Base-by-base conservation (phyloP, 805 yeast genomes). In the Hanseniaspora lachancei region DNA sequence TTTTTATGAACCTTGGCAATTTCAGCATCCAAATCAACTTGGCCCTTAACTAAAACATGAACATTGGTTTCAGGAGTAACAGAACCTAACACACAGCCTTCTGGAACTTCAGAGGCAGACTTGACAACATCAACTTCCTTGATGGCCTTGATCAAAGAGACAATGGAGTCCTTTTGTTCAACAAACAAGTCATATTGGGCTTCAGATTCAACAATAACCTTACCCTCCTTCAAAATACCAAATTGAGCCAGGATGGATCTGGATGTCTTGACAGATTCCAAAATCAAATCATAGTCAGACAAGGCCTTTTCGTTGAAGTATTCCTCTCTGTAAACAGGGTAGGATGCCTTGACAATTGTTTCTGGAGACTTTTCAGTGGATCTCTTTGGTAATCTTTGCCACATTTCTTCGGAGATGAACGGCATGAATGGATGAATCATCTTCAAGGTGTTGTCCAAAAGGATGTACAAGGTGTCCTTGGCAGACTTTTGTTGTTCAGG, bases 351-450 rank as follows among this genome's bases (percentile, higher is more conserved):
- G 52, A 81, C 82, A 68, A 93, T 88, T 21, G 96, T 77, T 52
- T 70, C 73, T 35, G 53, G 39, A 29, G 88, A 74, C 23, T 72
- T 71, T 64, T 86, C 96, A 54, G 81, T 73, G 8, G 79, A 77
- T 68, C 96, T 82, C 66, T 85, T 84, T 64, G 97, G 97, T 66
- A 93, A 75, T 72, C 97, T 86, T 75, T 93, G 98, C 97, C 97
- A 93, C 86, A 93, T 80, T 76, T 93, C 98, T 72, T 93, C 98
- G 49, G 97, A 84, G 62, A 93, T 75, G 68, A 80, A 93, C 41
- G 98, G 98, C 98, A 93, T 93, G 76, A 88, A 93, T 69, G 98
- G 98, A 68, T 91, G 97, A 63, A 91, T 93, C 74, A 93, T 68
- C 68, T 78, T 83, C 74, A 91, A 78, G 12, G 96, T 96, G 62